These are phyloP conservation scores for Didymella lethalis DNA, from an alignment of 2,329 filamentous ascomycete genomes.

Conservation along the genomic window DNA sequence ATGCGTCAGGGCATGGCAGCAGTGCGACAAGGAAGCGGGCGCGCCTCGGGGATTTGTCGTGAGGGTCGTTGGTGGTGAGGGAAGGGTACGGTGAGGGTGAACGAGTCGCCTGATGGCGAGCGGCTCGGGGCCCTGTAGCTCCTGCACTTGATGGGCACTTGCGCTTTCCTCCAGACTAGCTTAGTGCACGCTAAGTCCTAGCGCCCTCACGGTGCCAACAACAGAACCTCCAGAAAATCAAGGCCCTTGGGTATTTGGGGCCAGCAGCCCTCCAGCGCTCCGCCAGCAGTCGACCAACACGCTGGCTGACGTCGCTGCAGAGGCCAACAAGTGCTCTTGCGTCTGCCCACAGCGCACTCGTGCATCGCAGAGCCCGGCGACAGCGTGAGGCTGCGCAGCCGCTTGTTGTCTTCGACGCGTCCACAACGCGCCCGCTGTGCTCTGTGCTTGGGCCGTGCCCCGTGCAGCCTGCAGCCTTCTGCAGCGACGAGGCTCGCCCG, in stretches of 20 bases:
- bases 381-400: slow-evolving; percentile 11
- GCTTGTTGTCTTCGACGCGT: slow-evolving; percentile 19
- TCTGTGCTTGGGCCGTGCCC: background rate
- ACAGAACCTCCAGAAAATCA: slow-evolving; percentile 8
- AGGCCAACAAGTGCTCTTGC: slow-evolving; percentile 9
- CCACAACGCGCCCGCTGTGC: slow-evolving; percentile 6
- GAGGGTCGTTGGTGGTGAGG: slow-evolving; percentile 31
- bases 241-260: background rate
- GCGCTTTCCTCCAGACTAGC: slow-evolving; percentile 2
- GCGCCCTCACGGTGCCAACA: slow-evolving; percentile 3
- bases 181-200: slow-evolving; percentile 6
- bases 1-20: slow-evolving; percentile 35
- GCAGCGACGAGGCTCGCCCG: slow-evolving; percentile 15
- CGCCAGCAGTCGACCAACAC: slow-evolving; percentile 6
- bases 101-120: slow-evolving; percentile 14
- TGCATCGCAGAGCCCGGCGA: background rate
- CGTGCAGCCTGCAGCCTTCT: background rate
- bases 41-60: slow-evolving; percentile 34
- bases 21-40: slow-evolving; percentile 34
- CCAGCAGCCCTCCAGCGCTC: background rate
- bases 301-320: slow-evolving; percentile 5
- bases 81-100: slow-evolving; percentile 13
- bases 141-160: background rate
- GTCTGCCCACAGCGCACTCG: slow-evolving; percentile 4
- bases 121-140: slow-evolving; percentile 5